Evolutionary conservation across 2,329 filamentous ascomycete genomes (phyloP), one percentile per base, ranked within the genome.

Genomic region (Colletotrichum echinochloae): DNA sequence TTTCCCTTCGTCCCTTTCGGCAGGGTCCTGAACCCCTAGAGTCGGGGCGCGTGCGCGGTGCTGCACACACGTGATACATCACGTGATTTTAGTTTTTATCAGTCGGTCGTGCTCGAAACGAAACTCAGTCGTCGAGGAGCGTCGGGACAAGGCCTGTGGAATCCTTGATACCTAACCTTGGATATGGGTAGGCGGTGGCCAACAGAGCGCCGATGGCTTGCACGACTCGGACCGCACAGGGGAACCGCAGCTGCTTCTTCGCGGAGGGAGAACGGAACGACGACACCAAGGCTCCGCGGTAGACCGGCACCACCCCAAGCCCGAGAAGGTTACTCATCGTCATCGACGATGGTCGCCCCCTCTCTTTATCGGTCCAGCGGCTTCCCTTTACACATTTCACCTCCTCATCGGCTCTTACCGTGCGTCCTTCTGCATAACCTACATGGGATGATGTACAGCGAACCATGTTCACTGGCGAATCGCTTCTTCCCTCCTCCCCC

Each of bases 51-150:
- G 20, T n/a, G 41, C 49, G 30, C 55, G 49, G 33, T 3, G 0
- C 2, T 9, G 0, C 2, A 0, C 0, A n/a, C 66, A 70, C 63
- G 66, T 70, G 66, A 5, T 0, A 0, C 0, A 4, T 20, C 66
- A 70, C 30, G 63, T 70, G 66, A 70, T 7, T 6, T 1, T 2
- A 6, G 1, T 14, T 1, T 18, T n/a, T 8, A 26, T 51, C 35
- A 56, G 59, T 63, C 59, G 51, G 56, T 46, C 63, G 56, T 66
- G 55, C 66, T 60, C 61, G 63, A 37, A 66, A 70, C 49, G 28
- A 56, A 60, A 61, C 55, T 55, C 56, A 20, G 48, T 7, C 20
- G 44, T 11, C 20, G 39, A 61, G 63, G 51, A 46, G 51, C 28
- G 6, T 56, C 35, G 39, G 61, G 55, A 30, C 41, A 30, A 48